phyloP scores from a whole-genome alignment of 306 rosid genomes.

The Pachyrhizus erosus region DNA sequence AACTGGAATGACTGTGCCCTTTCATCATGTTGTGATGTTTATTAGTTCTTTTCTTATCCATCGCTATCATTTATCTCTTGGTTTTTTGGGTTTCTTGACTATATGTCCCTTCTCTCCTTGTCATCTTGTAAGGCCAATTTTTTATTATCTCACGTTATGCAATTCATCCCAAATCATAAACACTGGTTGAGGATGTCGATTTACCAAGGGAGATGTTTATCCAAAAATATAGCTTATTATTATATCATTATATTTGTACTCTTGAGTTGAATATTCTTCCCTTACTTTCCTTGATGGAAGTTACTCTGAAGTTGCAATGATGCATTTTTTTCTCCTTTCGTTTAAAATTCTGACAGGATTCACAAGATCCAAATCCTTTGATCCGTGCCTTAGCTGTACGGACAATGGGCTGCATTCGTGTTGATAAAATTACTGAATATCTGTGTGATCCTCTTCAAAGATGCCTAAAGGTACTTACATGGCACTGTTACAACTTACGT shows the following conservation, averaged over 20 bases:
- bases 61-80: neutral
- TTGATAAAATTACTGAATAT: constrained; percentile 93
- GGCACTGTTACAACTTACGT: neutral
- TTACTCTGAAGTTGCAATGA: constrained; percentile 11
- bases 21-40: neutral
- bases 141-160: neutral
- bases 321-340: constrained; percentile 10
- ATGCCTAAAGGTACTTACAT: constrained; percentile 76
- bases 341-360: constrained; percentile 66
- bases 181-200: neutral
- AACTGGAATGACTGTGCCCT: constrained; percentile 20
- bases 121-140: neutral
- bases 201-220: neutral
- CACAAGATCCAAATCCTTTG: constrained; percentile 94
- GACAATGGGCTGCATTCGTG: constrained; percentile 98
- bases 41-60: constrained; percentile 13
- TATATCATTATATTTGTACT: neutral
- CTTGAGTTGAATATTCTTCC: constrained; percentile 10
- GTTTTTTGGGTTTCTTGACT: constrained; percentile 11
- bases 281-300: neutral
- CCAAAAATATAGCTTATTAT: neutral
- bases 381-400: constrained; percentile 97
- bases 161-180: constrained; percentile 2
- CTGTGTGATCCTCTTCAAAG: constrained; percentile 98
- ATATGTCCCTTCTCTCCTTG: neutral